phyloP scores from a whole-genome alignment of 2,329 filamentous ascomycete genomes.

The Fusarium sp. region DNA sequence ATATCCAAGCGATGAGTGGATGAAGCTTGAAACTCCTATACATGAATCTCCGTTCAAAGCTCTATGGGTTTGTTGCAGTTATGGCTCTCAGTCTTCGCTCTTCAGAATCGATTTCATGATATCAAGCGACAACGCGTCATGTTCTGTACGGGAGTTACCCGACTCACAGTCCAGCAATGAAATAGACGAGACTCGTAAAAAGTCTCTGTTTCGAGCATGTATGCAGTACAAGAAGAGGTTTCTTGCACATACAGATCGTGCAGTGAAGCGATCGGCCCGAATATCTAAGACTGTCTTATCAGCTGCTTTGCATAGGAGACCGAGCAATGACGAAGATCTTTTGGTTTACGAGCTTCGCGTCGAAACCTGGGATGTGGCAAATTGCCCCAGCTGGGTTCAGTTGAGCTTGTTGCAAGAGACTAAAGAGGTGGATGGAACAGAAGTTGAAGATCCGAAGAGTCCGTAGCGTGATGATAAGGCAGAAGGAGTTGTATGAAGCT shows the following conservation, averaged over 20 bases:
- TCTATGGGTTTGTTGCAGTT: constrained; percentile 3
- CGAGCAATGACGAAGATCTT: constrained; percentile 1
- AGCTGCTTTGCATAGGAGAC: constrained; percentile 2
- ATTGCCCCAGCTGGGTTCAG: constrained; percentile 14
- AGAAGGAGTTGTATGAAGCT: background rate
- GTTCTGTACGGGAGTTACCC: constrained; percentile 5
- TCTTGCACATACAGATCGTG: constrained; percentile 15
- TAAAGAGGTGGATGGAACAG: background rate
- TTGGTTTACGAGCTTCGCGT: constrained; percentile 2
- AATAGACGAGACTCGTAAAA: constrained; percentile 7
- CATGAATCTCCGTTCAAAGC: constrained; percentile 14
- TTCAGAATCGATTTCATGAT: constrained; percentile 16
- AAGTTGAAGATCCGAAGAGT: background rate
- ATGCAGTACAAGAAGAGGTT: constrained; percentile 17
- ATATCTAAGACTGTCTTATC: constrained; percentile 6
- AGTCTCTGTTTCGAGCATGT: constrained; percentile 6
- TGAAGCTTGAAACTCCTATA: constrained; percentile 1
- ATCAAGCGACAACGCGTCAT: constrained; percentile 17
- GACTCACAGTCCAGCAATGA: background rate
- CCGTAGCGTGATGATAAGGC: background rate
- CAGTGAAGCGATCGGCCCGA: background rate
- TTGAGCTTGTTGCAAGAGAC: constrained; percentile 15
- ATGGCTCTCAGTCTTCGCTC: constrained; percentile 1
- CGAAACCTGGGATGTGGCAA: constrained; percentile 1
- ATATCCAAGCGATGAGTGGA: constrained; percentile 15